A percentile compares a stretch with the other conserved stretches of the same genome.
These are phyloP conservation scores for Pulveroboletus sp. DNA, from an alignment of 768 basidiomycete species.

Conservation along the genomic window DNA sequence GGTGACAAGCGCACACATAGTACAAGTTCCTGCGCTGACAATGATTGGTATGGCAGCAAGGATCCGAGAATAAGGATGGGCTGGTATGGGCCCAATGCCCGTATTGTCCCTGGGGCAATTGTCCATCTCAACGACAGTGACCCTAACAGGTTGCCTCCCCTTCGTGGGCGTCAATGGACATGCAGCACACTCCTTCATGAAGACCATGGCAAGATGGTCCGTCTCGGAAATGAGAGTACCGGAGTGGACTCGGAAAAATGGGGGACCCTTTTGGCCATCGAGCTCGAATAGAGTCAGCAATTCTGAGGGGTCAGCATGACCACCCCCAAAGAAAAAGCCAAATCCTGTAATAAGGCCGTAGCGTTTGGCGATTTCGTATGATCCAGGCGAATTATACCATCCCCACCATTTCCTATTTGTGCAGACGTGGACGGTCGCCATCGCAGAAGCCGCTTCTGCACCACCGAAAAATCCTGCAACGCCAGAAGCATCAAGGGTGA, in stretches of 20 bases:
- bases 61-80: not conserved
- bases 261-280: slow-evolving; percentile 4
- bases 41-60: slow-evolving; percentile 5
- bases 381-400: slow-evolving; percentile 36
- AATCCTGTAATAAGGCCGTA: slow-evolving; percentile 27
- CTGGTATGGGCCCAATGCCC: not conserved
- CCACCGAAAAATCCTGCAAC: slow-evolving; percentile 20
- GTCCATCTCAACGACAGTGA: slow-evolving; percentile 2
- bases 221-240: slow-evolving; percentile 5
- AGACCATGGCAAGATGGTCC: slow-evolving; percentile 6
- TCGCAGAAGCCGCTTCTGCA: slow-evolving; percentile 32
- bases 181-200: not conserved
- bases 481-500: slow-evolving; percentile 24
- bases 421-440: slow-evolving; percentile 31
- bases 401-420: slow-evolving; percentile 25
- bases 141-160: slow-evolving; percentile 4
- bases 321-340: slow-evolving; percentile 28
- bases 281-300: slow-evolving; percentile 7
- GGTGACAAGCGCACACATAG: slow-evolving; percentile 4
- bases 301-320: slow-evolving; percentile 8
- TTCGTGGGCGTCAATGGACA: not conserved
- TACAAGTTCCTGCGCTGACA: not conserved
- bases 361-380: slow-evolving; percentile 29
- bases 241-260: slow-evolving; percentile 9
- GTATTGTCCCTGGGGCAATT: not conserved